Evolutionary conservation across 768 basidiomycete genomes (phyloP).

Genomic region (Termitomyces heimii): DNA sequence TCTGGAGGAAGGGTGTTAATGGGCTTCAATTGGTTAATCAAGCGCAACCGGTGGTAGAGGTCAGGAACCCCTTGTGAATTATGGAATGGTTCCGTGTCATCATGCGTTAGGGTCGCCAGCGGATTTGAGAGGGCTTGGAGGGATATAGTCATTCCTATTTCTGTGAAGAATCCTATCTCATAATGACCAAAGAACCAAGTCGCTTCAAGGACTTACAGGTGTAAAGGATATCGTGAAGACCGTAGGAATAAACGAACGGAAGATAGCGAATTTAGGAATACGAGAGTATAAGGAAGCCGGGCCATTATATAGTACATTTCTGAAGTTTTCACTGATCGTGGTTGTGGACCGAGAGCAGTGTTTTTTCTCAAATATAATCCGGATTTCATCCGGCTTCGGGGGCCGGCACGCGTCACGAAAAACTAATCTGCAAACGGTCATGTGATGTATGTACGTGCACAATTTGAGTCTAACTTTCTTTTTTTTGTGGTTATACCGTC

Average conservation of each 20-base stretch:
- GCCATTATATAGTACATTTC: background rate
- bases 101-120: background rate
- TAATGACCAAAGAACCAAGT: background rate
- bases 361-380: background rate
- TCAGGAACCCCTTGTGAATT: background rate
- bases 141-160: background rate
- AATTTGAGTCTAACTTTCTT: no score
- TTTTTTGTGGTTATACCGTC: no score
- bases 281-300: no score
- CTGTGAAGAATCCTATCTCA: background rate
- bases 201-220: background rate
- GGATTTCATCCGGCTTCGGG: background rate
- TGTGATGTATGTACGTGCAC: no score
- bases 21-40: constrained; percentile 7
- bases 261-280: background rate
- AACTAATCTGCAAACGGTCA: no score
- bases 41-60: constrained; percentile 1
- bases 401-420: no score
- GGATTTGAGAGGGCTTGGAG: background rate
- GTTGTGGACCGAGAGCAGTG: background rate
- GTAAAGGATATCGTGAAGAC: background rate
- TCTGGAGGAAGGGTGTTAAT: constrained; percentile 12
- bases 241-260: background rate
- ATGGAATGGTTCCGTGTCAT: background rate
- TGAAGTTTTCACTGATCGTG: background rate